Conservation (phyloP, 352 stramenopile genomes). For the Phytophthora pinifolia region DNA sequence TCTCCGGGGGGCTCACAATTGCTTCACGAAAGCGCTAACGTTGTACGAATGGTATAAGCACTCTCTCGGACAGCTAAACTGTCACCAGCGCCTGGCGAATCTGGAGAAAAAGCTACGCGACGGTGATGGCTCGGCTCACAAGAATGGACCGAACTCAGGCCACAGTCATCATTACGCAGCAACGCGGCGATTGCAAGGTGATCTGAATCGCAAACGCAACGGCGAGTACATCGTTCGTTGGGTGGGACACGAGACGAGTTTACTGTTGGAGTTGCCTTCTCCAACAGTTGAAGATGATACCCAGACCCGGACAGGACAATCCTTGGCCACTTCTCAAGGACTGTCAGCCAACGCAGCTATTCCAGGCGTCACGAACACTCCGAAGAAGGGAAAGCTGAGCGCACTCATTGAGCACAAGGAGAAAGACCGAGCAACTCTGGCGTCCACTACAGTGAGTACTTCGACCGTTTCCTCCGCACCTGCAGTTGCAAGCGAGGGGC, state of each 20-base stretch:
- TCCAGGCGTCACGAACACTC: constrained; percentile 43
- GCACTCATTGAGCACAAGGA: constrained; percentile 64
- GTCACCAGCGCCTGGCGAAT: constrained; percentile 77
- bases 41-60: constrained; percentile 87
- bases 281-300: constrained; percentile 48
- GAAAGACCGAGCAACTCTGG: constrained; percentile 28
- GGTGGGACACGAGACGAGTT: constrained; percentile 82
- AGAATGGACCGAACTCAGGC: constrained; percentile 52
- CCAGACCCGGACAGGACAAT: constrained; percentile 28
- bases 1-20: constrained; percentile 71
- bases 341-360: constrained; percentile 22
- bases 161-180: constrained; percentile 83
- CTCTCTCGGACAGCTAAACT: constrained; percentile 74
- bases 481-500: constrained; percentile 1
- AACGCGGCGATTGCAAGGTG: constrained; percentile 69
- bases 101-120: constrained; percentile 85
- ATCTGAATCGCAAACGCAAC: constrained; percentile 80
- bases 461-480: constrained; percentile 2
- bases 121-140: constrained; percentile 55
- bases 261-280: constrained; percentile 65
- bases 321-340: constrained; percentile 18
- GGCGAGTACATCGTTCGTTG: constrained; percentile 81
- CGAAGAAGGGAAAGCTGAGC: constrained; percentile 56
- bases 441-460: constrained; percentile 7
- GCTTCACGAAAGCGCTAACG: constrained; percentile 78